Percentiles rank a stretch among this genome's conserved stretches.
phyloP scores from a whole-genome alignment of 2,329 filamentous ascomycete species.

The Phoma herbarum region DNA sequence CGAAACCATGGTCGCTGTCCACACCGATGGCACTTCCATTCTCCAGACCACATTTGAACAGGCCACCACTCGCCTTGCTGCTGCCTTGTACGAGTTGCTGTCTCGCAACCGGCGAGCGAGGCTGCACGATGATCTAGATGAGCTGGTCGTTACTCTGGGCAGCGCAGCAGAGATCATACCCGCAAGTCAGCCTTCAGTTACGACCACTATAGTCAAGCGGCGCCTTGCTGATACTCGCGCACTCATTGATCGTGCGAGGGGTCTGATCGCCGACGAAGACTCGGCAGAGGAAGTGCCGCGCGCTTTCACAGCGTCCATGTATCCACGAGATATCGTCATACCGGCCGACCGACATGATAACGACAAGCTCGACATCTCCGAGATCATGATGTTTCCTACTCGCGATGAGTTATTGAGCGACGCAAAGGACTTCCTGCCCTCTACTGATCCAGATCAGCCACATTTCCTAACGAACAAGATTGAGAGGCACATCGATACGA shows the following conservation, averaged over 20 bases:
- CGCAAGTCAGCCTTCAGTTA: background rate
- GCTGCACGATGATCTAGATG: slow-evolving; percentile 28
- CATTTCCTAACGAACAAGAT: slow-evolving; percentile 36
- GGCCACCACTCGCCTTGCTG: slow-evolving; percentile 17
- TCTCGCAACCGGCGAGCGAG: slow-evolving; percentile 27
- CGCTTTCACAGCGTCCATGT: slow-evolving; percentile 23
- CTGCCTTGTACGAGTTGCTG: slow-evolving; percentile 28
- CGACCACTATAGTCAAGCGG: slow-evolving; percentile 9
- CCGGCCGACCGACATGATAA: slow-evolving; percentile 45
- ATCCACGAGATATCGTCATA: slow-evolving; percentile 34
- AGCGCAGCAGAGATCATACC: slow-evolving; percentile 17
- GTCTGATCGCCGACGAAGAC: slow-evolving; percentile 5
- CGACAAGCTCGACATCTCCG: slow-evolving; percentile 42
- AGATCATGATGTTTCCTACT: slow-evolving; percentile 46
- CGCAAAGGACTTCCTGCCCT: slow-evolving; percentile 49
- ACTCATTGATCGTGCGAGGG: slow-evolving; percentile 14
- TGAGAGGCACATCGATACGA: slow-evolving; percentile 45
- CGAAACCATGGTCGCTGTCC: slow-evolving; percentile 19
- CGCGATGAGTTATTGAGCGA: slow-evolving; percentile 49
- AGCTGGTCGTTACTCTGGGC: slow-evolving; percentile 13
- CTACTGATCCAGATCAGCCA: slow-evolving; percentile 37
- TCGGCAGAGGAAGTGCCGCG: background rate
- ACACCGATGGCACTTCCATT: background rate
- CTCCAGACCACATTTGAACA: background rate
- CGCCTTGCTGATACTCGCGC: slow-evolving; percentile 1